Percentiles rank a stretch among this genome's conserved stretches.
phyloP scores from a whole-genome alignment of 257 asterid species.

The Solanum bulbocastanum region DNA sequence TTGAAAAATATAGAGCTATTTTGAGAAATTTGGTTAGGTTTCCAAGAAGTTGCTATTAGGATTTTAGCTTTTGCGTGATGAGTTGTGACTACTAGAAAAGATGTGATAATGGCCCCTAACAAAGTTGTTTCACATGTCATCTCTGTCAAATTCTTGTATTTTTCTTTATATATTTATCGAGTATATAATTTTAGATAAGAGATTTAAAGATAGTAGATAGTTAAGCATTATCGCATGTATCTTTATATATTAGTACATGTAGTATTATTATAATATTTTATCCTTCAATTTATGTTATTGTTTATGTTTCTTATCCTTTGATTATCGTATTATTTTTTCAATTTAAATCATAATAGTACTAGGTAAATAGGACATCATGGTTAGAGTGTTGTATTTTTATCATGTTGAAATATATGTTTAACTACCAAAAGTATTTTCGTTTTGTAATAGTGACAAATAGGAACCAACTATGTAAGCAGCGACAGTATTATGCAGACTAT shows the following conservation, averaged over 20 bases:
- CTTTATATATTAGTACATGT: neutral
- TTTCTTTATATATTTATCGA: neutral
- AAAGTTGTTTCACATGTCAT: slow-evolving; percentile 16
- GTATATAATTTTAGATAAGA: neutral
- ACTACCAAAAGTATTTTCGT: neutral
- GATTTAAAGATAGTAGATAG: neutral
- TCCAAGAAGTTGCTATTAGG: neutral
- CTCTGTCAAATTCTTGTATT: neutral
- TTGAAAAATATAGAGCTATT: neutral
- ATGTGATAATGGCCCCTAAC: neutral
- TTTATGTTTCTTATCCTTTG: neutral
- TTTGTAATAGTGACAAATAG: neutral
- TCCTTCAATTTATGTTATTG: neutral
- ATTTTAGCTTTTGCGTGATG: neutral
- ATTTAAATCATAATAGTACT: neutral
- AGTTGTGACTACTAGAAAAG: slow-evolving; percentile 4
- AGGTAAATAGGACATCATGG: too few species aligned
- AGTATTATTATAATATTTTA: neutral
- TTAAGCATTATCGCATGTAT: neutral
- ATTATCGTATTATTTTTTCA: neutral
- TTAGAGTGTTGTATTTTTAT: neutral
- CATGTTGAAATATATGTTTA: neutral
- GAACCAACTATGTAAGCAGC: neutral
- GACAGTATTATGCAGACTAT: neutral
- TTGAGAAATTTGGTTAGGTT: neutral